A percentile compares a stretch with the other conserved stretches of the same genome.
These are phyloP conservation scores for Fusarium mundagurra DNA, from an alignment of 2,329 filamentous ascomycete species.

Conservation along the genomic window DNA sequence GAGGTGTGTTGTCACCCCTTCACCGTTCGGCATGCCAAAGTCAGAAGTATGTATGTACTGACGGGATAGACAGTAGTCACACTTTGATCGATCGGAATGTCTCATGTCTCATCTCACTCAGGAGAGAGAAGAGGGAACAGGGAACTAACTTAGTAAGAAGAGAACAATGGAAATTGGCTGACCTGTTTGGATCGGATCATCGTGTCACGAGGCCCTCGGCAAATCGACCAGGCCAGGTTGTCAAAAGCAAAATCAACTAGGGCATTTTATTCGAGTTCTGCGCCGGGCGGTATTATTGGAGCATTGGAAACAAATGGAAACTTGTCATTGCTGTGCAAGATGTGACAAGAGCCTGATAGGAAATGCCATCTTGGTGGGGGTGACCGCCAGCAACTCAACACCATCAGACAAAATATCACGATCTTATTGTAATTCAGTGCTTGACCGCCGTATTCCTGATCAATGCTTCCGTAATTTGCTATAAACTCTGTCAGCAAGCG, in stretches of 20 bases:
- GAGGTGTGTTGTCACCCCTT: conserved; percentile 9
- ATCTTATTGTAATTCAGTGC: not conserved
- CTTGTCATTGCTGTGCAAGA: not conserved
- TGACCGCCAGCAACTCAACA: conserved; percentile 1
- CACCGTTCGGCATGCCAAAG: not conserved
- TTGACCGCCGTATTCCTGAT: not conserved
- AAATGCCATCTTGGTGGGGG: not conserved
- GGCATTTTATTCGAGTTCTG: not conserved
- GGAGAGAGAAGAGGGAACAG: conserved; percentile 20
- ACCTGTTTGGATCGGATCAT: conserved; percentile 8
- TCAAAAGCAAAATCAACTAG: conserved; percentile 15
- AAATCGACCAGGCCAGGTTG: not conserved
- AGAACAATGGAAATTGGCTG: not conserved
- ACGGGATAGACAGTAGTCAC: not conserved
- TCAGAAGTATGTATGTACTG: not conserved
- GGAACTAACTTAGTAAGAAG: not conserved
- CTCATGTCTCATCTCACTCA: not conserved
- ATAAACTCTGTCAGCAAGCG: not conserved
- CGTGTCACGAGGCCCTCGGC: conserved; percentile 17
- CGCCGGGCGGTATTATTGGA: not conserved
- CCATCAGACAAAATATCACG: conserved; percentile 10
- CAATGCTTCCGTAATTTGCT: not conserved
- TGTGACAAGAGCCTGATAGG: conserved; percentile 1
- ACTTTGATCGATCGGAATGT: not conserved
- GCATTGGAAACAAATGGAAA: not conserved